Evolutionary conservation across 1,139 yeast species (phyloP).

Genomic region (Suhomyces maxii): DNA sequence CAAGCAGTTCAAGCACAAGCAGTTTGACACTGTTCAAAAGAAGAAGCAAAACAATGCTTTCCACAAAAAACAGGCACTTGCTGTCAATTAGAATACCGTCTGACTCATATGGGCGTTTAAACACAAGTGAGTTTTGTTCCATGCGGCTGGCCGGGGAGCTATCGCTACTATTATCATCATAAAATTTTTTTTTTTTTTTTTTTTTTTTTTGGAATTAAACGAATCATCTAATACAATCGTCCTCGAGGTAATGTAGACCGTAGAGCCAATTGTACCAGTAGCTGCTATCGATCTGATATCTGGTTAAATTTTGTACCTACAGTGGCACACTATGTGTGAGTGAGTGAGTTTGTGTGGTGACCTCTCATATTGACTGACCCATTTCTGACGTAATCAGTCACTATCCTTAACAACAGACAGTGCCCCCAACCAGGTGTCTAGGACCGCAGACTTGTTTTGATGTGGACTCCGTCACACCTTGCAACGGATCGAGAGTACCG

Average conservation of each 20-base stretch:
- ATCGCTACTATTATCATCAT: background rate
- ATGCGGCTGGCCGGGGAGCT: background rate
- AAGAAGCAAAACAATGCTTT: constrained; percentile 11
- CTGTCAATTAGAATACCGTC: background rate
- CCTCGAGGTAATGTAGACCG: too few species aligned
- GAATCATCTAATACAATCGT: too few species aligned
- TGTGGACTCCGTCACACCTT: background rate
- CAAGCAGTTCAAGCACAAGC: constrained; percentile 15
- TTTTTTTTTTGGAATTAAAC: background rate
- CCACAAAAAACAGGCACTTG: background rate
- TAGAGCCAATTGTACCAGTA: too few species aligned
- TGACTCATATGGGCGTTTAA: background rate
- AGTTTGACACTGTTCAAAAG: constrained; percentile 12
- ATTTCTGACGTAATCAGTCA: background rate
- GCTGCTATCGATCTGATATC: too few species aligned
- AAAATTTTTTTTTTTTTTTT: too few species aligned
- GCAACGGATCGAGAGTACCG: too few species aligned
- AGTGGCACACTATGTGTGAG: too few species aligned
- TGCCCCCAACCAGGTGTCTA: background rate
- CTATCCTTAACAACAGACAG: background rate
- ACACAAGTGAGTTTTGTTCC: background rate
- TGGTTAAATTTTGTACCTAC: too few species aligned
- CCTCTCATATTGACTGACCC: background rate
- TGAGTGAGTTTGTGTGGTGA: background rate
- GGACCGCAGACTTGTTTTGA: too few species aligned